Evolutionary conservation across 805 yeast genomes (phyloP), one percentile per base, ranked within the genome.

Genomic region (Kuraishia floccosa): DNA sequence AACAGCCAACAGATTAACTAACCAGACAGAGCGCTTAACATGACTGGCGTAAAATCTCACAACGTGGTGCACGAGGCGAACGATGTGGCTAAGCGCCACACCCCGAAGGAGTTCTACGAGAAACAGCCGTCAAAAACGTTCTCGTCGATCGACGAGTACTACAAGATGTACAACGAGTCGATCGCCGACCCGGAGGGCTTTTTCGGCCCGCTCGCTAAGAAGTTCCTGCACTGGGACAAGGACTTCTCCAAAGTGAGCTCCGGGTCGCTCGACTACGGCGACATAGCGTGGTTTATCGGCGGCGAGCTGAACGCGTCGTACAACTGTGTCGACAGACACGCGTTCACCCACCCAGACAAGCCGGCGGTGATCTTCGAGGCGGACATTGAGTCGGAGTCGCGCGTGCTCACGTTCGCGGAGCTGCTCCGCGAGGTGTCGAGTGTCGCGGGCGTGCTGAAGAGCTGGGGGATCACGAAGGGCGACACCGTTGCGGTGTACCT

Each of bases 301-400:
- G 98, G 98, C 50, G 76, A 81, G 60, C 68, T 89, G 51, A 91
- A 91, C 51, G 98, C 98, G 25, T 65, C 79, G 40, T 89, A 83
- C 63, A 89, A 89, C 60, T 79, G 91, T 56, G 94, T 89, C 40
- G 98, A 89, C 56, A 75, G 97, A 56, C 94, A 91, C 65, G 98
- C 98, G 4, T 63, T 82, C 42, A 70, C 68, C 41, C 79, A 74
- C 49, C 97, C 98, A 27, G 69, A 83, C 51, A 86, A 87, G 60
- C 62, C 76, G 13, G 91, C 91, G 34, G 62, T 82, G 28, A 77
- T 91, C 44, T 89, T 83, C 57, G 98, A 89, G 61, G 97, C 95
- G 32, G 98, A 89, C 57, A 93, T 84, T 49, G 86, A 77, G 45
- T 58, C 61, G 31, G 79, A 82, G 44, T 80, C 81, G 37, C 66